Base-by-base conservation (phyloP, 148 eudicot genomes). In the Rhododendron kiyosumense region DNA sequence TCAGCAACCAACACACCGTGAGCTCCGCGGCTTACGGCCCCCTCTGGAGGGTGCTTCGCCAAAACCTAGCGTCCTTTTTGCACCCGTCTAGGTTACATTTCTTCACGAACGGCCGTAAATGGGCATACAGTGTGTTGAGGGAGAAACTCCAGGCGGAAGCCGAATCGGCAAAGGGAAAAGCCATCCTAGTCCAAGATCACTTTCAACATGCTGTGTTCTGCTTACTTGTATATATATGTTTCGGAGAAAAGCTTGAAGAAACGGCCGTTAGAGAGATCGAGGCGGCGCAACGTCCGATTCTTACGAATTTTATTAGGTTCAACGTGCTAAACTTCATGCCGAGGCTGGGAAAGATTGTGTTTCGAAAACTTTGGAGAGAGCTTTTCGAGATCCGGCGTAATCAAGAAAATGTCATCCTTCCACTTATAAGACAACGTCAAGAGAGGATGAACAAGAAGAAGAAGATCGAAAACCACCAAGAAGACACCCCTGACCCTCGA, bases 11-110 rank as follows among this genome's bases (percentile, higher is more conserved):
- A 24, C 89, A 87, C 81, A 91, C 49, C 17, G 88, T 93, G 20
- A 89, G 59, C 67, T 86, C 91, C 4, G 86, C 89, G 1, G 45
- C 84, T 5, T 93, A 91, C 48, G 93, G 94, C 1, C 71, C 85
- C 3, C 28, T 86, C 14, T 86, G 88, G 85, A 82, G 79, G 61
- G 61, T 86, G 14, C 85, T 86, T 5, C 85, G 88, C 6, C 88
- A 61, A 28, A 86, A 86, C 71, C 4, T 86, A 7, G 81, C 85
- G 0, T 54, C 45, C 8, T 28, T 86, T 30, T 48, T 86, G 13
- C 85, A 86, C 3, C 88, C 85, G 13, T 86, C 88, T 0, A 43
- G 76, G 61, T 12, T 54, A 0, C 77, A 86, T 12, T 13, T 76
- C 0, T 86, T 54, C 71, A 76, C 85, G 4, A 28, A 75, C 34